Evolutionary conservation across 2,329 filamentous ascomycete species (phyloP), one percentile per base, ranked within the genome.

Genomic region (Fusarium neocosmosporiellum): DNA sequence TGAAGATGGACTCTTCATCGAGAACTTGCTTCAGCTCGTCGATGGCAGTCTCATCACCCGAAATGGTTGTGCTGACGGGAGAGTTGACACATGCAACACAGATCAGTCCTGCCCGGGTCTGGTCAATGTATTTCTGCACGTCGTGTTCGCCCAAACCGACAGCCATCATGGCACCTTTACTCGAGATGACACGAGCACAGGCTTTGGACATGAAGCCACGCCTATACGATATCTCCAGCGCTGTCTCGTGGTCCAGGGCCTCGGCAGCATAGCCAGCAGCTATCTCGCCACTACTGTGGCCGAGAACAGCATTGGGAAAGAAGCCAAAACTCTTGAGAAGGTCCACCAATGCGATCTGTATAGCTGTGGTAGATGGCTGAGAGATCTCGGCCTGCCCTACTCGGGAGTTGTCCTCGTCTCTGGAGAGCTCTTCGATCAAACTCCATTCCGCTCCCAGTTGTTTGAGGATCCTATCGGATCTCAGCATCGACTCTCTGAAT

Each of bases 271-370:
- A 84, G 1, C 79, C 83, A 1, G 83, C 83, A 6, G 81, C 80
- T 14, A 84, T 83, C 69, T 84, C 83, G 3, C 83, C 83, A 20
- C 77, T 80, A 1, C 81, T 83, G 65, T 84, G 83, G 1, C 83
- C 83, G 2, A 82, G 74, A 3, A 83, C 80, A 8, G 70, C 67
- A 16, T 70, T 39, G 0, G 81, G 80, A 1, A 50, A 61, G 4
- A 85, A 66, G 3, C 75, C 73, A 55, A 78, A 83, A 3, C 67
- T 72, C 31, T 73, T 65, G n/a, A 83, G 74, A 1, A 86, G 75
- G 18, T 84, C 79, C 0, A 85, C 78, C 1, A 87, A 66, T 2
- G 76, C 83, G 4, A 86, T 75, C 65, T 87, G 85, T 0, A 87
- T 46, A 0, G 83, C 83, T 0, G 84, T 86, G 61, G 81, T 85